Evolutionary conservation across 129 eudicot genomes (phyloP), one percentile per base, ranked within the genome.

Genomic region (Flaveria ramosissima): DNA sequence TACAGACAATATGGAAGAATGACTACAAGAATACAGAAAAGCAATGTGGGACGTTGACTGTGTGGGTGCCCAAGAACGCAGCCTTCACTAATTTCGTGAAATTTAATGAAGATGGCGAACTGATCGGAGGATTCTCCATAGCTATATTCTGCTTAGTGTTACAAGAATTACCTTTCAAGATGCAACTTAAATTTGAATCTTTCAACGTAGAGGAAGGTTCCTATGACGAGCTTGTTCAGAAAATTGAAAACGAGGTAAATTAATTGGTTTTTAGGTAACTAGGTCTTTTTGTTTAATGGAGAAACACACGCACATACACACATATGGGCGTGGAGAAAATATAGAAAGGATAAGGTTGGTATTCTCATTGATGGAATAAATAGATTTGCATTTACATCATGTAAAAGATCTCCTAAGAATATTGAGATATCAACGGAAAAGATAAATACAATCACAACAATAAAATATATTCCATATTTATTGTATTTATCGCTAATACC

Each of bases 141-240:
- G 77, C 77, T 61, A 60, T 70, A 78, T 78, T 78, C 43, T 78
- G 82, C n/a, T 61, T 70, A 45, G 63, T 9, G 9, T 70, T 78
- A 59, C 77, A 30, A 48, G 20, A 57, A 70, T 57, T 70, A 32
- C 63, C 71, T 26, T 78, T 24, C 71, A 78, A 45, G 39, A 26
- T 70, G 70, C 71, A 78, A 32, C 82, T 26, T 26, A 3, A 26
- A 26, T 26, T 26, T 26, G 30, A 1, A 26, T 2, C 30, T 26
- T 26, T 26, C 30, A 0, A 26, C 30, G 30, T 26, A 26, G 30
- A 2, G 1, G 30, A 26, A 26, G 30, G 30, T 26, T 26, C 30
- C 30, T 26, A 26, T 26, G 30, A 26, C 30, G 69, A 27, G 81
- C 75, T 68, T 42, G 68, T 68, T 24, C 45, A 55, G 21, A 21